A percentile compares a stretch with the other conserved stretches of the same genome.
phyloP scores from a whole-genome alignment of 2,329 filamentous ascomycete genomes.

The Colletotrichum godetiae region DNA sequence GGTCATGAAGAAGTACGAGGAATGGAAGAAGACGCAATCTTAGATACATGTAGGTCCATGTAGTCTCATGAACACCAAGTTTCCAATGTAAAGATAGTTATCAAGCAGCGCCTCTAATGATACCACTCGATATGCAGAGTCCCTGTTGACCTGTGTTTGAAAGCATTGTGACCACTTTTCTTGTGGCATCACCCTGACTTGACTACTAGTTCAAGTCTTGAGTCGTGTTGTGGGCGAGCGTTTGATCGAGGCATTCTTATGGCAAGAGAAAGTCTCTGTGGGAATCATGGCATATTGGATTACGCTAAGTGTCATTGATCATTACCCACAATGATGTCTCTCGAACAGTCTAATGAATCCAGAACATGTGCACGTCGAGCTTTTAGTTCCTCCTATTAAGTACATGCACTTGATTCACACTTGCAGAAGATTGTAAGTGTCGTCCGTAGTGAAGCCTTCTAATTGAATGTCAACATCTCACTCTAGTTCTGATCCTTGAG shows the following conservation, averaged over 20 bases:
- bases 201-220: background rate
- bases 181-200: background rate
- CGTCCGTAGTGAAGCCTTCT: background rate
- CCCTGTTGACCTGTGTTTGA: background rate
- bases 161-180: background rate
- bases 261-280: fast-evolving
- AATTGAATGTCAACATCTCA: background rate
- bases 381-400: too few species aligned
- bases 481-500: background rate
- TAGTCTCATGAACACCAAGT: background rate
- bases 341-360: too few species aligned
- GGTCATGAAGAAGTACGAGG: constrained; percentile 28
- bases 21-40: constrained; percentile 30
- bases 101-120: background rate
- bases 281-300: too few species aligned
- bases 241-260: too few species aligned
- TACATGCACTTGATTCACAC: too few species aligned
- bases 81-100: background rate
- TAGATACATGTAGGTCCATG: background rate
- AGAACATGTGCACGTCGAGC: too few species aligned
- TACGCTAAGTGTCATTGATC: too few species aligned
- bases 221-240: too few species aligned
- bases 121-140: background rate
- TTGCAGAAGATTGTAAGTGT: too few species aligned
- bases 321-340: too few species aligned